phyloP scores from a whole-genome alignment of 1,139 yeast species.

The Candida sp. region DNA sequence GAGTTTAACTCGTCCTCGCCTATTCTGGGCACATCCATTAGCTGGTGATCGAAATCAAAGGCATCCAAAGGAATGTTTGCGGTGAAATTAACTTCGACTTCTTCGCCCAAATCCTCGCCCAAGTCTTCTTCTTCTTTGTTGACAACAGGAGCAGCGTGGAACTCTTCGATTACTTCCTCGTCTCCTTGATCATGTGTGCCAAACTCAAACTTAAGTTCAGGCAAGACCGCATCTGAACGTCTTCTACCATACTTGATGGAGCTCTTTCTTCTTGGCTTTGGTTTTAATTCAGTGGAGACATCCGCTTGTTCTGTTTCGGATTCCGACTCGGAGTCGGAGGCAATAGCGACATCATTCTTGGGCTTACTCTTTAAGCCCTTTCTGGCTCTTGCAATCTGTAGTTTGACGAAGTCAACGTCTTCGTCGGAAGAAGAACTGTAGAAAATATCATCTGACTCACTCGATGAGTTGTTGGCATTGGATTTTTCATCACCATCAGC shows the following conservation, averaged over 20 bases:
- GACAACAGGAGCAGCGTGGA: constrained; percentile 7
- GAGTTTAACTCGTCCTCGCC: constrained; percentile 59
- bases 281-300: constrained; percentile 7
- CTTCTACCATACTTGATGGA: constrained; percentile 41
- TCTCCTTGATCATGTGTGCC: constrained; percentile 29
- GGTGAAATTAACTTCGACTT: constrained; percentile 32
- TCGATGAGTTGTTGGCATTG: constrained; percentile 10
- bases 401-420: constrained; percentile 70
- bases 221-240: constrained; percentile 44
- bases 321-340: constrained; percentile 11
- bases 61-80: constrained; percentile 26
- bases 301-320: constrained; percentile 12
- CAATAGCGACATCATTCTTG: constrained; percentile 11
- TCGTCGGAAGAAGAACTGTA: constrained; percentile 50
- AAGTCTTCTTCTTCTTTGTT: constrained; percentile 23
- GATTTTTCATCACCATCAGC: constrained; percentile 20
- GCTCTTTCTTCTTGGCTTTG: constrained; percentile 17
- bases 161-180: constrained; percentile 26
- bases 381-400: constrained; percentile 61
- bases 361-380: constrained; percentile 23
- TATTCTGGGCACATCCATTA: constrained; percentile 53
- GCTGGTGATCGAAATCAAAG: constrained; percentile 42
- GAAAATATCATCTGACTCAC: constrained; percentile 31
- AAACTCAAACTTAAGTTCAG: constrained; percentile 60
- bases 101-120: constrained; percentile 76